Base-by-base conservation (phyloP, 75 land plant genomes). In the Cryptomeria japonica region DNA sequence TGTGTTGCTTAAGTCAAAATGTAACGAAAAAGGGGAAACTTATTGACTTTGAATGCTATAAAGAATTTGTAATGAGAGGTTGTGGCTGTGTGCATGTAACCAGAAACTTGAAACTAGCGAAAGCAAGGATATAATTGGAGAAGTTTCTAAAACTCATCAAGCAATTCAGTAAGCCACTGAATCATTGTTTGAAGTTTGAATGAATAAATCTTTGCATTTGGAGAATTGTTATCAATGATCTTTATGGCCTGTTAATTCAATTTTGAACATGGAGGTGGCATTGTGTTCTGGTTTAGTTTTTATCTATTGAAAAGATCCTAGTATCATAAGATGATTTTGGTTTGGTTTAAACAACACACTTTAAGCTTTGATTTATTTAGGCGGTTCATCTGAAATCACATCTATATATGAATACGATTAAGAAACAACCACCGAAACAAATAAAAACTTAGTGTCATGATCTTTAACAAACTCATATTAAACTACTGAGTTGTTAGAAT, bases 111-210 rank as follows among this genome's bases (percentile, higher is more conserved):
- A 72, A 79, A 90, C 88, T 39, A 87, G 88, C 64, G 83, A 86
- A 39, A 51, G 91, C 34, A 87, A 64, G 51, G 91, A 91, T 88
- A 85, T 95, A 13, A 89, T 92, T 86, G 94, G 55, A 68, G 91
- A 95, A 83, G 95, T 95, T 18, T 18, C 88, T 11, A 93, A 88
- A 58, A 94, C 96, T 0, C 96, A 93, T 86, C 46, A 93, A 86
- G 93, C 94, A 14, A 93, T 95, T 41, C 87, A 88, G 96, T 94
- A 86, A 93, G 92, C 89, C 22, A 22, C 14, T 16, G 15, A 16
- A 12, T 42, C 31, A 8, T 58, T 56, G 76, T 70, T 18, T 28
- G 25, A 39, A 10, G 6, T 8, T 89, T 39, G 37, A 38, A 49
- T 25, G 44, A 44, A 0, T n/a, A 5, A 11, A 0, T 76, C 25